A percentile compares a stretch with the other conserved stretches of the same genome.
These are phyloP conservation scores for Suhomyces xylopsoci DNA, from an alignment of 805 yeast genomes.

Conservation along the genomic window DNA sequence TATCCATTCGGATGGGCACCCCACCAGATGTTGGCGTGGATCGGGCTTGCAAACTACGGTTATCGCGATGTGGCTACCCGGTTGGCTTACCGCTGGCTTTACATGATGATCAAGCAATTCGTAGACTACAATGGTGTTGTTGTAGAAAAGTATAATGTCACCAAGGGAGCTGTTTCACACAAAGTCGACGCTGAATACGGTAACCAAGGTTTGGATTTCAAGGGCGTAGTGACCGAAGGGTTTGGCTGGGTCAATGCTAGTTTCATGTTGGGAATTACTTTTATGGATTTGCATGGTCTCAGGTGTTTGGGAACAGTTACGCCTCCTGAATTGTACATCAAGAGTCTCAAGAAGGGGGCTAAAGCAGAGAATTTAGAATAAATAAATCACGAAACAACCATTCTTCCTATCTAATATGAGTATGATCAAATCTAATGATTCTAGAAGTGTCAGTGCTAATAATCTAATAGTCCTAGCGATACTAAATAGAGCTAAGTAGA, in stretches of 20 bases:
- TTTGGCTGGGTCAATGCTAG: constrained; percentile 98
- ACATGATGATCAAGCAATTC: constrained; percentile 81
- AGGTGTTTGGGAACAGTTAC: constrained; percentile 79
- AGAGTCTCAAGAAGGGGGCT: constrained; percentile 17
- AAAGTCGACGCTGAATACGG: constrained; percentile 95
- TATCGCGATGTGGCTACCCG: constrained; percentile 62
- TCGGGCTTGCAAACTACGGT: constrained; percentile 74
- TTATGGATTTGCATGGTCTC: constrained; percentile 60
- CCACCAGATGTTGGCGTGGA: constrained; percentile 93
- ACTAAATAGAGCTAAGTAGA: not conserved
- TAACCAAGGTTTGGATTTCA: constrained; percentile 89
- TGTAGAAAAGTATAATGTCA: constrained; percentile 92
- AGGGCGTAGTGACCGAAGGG: constrained; percentile 93
- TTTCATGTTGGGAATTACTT: constrained; percentile 67
- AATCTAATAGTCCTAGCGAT: not conserved
- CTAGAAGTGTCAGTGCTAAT: no score
- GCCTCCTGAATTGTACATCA: constrained; percentile 63
- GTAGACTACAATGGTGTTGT: constrained; percentile 93
- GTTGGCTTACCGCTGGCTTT: constrained; percentile 84
- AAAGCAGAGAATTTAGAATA: not conserved
- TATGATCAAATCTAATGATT: no score
- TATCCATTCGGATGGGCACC: constrained; percentile 99
- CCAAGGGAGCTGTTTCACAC: constrained; percentile 79
- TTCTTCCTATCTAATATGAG: no score
- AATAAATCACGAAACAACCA: no score